These are phyloP conservation scores for Tulasnella sp. DNA, from an alignment of 768 basidiomycete genomes.

Conservation along the genomic window DNA sequence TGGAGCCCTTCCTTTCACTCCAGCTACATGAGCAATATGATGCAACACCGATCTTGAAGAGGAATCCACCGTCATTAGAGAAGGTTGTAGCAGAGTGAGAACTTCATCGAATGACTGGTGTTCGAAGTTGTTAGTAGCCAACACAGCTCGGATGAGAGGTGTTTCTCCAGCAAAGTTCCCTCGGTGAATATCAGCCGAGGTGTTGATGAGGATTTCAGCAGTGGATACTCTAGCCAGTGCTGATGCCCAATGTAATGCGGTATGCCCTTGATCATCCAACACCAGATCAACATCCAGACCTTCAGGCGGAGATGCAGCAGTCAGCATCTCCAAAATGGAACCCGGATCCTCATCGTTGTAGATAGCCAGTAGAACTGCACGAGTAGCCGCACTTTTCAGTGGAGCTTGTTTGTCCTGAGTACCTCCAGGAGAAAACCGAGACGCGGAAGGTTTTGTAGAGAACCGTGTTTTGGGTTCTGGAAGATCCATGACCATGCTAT, in stretches of 20 bases:
- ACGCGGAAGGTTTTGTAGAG: constrained; percentile 5
- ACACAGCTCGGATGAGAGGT: constrained; percentile 78
- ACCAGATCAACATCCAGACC: constrained; percentile 61
- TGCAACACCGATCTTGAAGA: constrained; percentile 78
- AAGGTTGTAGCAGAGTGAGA: constrained; percentile 49
- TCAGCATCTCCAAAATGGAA: constrained; percentile 2
- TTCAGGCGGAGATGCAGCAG: not conserved
- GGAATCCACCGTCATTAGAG: constrained; percentile 80
- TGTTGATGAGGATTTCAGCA: constrained; percentile 53
- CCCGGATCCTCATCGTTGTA: constrained; percentile 3
- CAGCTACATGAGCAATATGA: constrained; percentile 81
- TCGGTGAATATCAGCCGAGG: constrained; percentile 76
- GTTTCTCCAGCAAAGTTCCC: constrained; percentile 95
- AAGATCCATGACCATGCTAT: not conserved
- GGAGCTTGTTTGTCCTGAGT: constrained; percentile 1
- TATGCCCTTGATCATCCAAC: constrained; percentile 89
- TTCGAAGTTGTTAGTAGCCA: constrained; percentile 79
- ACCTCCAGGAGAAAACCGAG: not conserved
- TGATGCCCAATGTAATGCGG: constrained; percentile 84
- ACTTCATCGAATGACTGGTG: constrained; percentile 57
- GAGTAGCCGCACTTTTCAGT: constrained; percentile 6
- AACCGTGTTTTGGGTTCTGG: constrained; percentile 11
- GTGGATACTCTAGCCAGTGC: constrained; percentile 61
- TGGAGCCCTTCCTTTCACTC: constrained; percentile 74
- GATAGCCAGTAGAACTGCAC: constrained; percentile 13